Conservation (phyloP, 441 rosid genomes). For the Pelargonium myrrhifolium region DNA sequence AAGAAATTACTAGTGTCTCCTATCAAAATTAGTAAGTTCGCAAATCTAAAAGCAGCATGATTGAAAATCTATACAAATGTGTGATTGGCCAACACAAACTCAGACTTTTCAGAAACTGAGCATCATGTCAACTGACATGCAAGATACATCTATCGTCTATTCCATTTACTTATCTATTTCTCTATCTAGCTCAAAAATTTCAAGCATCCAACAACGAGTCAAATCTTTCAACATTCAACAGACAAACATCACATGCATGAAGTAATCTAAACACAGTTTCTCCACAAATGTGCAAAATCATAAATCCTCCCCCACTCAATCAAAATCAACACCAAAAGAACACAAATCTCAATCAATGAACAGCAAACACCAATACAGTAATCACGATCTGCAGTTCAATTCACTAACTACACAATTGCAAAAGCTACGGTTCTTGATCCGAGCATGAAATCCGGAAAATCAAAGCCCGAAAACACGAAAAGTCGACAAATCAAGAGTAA, state of each 20-base stretch:
- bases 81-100: constrained; percentile 1
- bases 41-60: not conserved
- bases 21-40: not conserved
- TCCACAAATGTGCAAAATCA: not conserved
- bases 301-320: not conserved
- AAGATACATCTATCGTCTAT: not conserved
- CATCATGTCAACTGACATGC: not conserved
- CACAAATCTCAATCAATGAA: not conserved
- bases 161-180: not conserved
- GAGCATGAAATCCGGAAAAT: too few species aligned
- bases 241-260: not conserved
- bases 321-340: not conserved
- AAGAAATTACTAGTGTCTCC: not conserved
- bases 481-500: not conserved
- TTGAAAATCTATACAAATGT: not conserved
- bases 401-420: not conserved
- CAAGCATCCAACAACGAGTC: not conserved
- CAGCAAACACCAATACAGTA: not conserved
- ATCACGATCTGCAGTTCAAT: not conserved
- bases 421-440: not conserved
- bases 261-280: not conserved
- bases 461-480: not conserved
- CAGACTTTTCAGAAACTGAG: not conserved
- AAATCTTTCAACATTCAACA: not conserved
- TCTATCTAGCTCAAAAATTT: not conserved